phyloP scores from a whole-genome alignment of 805 yeast species.

The Wickerhamiella shivajii region DNA sequence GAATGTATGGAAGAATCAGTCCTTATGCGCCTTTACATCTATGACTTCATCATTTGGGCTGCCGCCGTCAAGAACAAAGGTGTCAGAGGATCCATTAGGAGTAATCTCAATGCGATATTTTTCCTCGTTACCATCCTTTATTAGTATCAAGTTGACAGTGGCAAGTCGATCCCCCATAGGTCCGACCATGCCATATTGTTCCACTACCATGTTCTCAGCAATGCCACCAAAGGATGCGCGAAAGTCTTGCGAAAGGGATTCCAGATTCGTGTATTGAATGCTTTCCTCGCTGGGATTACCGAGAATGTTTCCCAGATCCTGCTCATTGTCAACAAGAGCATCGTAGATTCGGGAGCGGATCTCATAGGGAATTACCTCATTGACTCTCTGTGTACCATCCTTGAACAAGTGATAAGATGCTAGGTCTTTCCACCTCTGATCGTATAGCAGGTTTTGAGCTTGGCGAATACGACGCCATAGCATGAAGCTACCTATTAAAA shows the following conservation, averaged over 20 bases:
- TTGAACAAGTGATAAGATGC: conserved; percentile 4
- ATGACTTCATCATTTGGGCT: not conserved
- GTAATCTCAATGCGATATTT: conserved; percentile 3
- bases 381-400: not conserved
- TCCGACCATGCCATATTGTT: conserved; percentile 3
- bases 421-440: conserved; percentile 5
- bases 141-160: conserved; percentile 3
- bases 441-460: conserved; percentile 2
- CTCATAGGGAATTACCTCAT: conserved; percentile 2
- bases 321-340: conserved; percentile 8
- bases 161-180: conserved; percentile 2
- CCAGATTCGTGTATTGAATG: conserved; percentile 3
- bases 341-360: conserved; percentile 7
- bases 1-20: no score
- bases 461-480: conserved; percentile 3
- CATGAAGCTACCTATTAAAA: conserved; percentile 1
- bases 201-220: not conserved
- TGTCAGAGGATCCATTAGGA: conserved; percentile 1
- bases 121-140: not conserved
- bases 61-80: conserved; percentile 3
- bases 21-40: not conserved
- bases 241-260: conserved; percentile 8
- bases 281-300: not conserved
- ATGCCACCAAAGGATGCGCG: conserved; percentile 1
- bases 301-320: conserved; percentile 1